phyloP scores from a whole-genome alignment of 225 moss, liverwort and hornwort genomes.

The Anthoceros angustus region DNA sequence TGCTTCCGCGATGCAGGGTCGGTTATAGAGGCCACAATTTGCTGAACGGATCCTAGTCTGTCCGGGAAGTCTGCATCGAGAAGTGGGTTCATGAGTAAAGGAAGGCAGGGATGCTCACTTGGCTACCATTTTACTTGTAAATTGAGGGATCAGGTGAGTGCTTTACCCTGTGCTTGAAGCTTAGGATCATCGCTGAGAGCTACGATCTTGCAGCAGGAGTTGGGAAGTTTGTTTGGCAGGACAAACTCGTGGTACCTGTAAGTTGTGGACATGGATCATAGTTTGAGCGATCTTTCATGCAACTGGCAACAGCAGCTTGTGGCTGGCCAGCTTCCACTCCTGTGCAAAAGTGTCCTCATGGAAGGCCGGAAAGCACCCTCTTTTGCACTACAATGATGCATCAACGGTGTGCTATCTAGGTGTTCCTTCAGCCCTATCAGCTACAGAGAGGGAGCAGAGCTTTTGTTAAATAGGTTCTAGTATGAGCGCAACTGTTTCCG shows the following conservation, averaged over 20 bases:
- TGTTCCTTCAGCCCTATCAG: too few relatives aligned
- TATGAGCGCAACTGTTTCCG: too few relatives aligned
- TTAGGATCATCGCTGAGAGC: conserved; percentile 4
- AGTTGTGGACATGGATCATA: neutral
- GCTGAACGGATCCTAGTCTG: neutral
- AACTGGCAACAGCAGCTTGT: neutral
- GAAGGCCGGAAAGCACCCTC: too few relatives aligned
- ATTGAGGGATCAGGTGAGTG: neutral
- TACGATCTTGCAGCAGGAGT: conserved; percentile 10
- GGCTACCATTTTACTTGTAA: neutral
- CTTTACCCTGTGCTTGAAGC: neutral
- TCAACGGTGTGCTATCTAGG: too few relatives aligned
- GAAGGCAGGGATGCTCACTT: neutral
- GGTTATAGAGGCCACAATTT: neutral
- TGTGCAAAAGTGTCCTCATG: too few relatives aligned
- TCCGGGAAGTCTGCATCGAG: neutral
- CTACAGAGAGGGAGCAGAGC: too few relatives aligned
- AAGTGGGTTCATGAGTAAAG: neutral
- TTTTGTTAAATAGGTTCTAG: too few relatives aligned
- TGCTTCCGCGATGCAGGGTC: neutral
- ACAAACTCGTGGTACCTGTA: conserved; percentile 16
- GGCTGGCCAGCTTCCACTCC: too few relatives aligned
- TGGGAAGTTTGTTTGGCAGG: conserved; percentile 10
- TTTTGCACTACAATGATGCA: too few relatives aligned
- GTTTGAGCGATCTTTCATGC: neutral